phyloP scores from a whole-genome alignment of 345 rosid species.

The Salix purpurea region DNA sequence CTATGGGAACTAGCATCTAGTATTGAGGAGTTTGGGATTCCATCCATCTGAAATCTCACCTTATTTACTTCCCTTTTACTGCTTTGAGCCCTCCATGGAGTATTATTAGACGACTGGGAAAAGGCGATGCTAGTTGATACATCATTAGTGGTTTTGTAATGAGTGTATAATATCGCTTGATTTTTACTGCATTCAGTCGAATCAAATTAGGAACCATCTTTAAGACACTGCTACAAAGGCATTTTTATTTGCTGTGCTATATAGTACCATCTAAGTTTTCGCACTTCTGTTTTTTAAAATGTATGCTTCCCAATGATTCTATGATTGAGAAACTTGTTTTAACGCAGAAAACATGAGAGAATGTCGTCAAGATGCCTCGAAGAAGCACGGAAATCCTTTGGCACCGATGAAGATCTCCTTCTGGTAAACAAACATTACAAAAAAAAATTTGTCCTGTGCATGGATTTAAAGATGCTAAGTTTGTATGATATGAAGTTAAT shows the following conservation, averaged over 20 bases:
- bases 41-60: neutral
- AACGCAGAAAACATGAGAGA: conserved; percentile 16
- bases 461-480: neutral
- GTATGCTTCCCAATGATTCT: neutral
- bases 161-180: neutral
- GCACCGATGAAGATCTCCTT: conserved; percentile 23
- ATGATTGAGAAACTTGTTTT: neutral
- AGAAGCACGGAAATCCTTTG: conserved; percentile 44
- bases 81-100: neutral
- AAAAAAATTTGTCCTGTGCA: neutral
- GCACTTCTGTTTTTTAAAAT: neutral
- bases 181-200: neutral
- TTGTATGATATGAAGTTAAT: neutral
- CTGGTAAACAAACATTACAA: conserved; percentile 3
- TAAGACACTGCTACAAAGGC: neutral
- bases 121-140: neutral
- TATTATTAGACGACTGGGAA: neutral
- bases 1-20: neutral
- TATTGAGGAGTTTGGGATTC: too few relatives aligned
- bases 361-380: conserved; percentile 65
- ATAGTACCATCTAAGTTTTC: neutral
- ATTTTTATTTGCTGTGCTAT: too few relatives aligned
- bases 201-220: neutral
- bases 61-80: neutral
- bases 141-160: neutral